These are phyloP conservation scores for Lathyrus tuberosus DNA, from an alignment of 306 rosid species.

Conservation along the genomic window DNA sequence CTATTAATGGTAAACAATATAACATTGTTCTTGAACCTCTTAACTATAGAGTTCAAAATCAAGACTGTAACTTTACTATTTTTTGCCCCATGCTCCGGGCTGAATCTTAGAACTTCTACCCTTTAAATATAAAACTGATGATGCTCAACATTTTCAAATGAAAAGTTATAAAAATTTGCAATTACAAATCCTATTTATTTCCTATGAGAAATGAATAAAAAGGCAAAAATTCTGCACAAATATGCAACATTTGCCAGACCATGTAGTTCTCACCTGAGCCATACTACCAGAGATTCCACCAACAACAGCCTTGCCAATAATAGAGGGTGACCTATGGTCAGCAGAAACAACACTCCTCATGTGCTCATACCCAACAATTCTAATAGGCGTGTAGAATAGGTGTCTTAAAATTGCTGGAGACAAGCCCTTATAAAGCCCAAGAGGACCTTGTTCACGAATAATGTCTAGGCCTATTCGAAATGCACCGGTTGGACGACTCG, in stretches of 20 bases:
- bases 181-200: conserved; percentile 18
- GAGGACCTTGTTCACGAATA: conserved; percentile 61
- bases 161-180: conserved; percentile 15
- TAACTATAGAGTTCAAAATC: neutral
- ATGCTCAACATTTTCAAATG: conserved; percentile 13
- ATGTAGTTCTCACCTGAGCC: conserved; percentile 71
- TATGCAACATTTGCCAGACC: conserved; percentile 7
- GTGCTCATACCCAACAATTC: conserved; percentile 78
- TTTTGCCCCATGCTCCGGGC: neutral
- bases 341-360: conserved; percentile 49
- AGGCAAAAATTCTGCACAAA: conserved; percentile 8
- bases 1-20: conserved; percentile 46
- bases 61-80: neutral
- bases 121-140: conserved; percentile 11
- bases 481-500: conserved; percentile 53
- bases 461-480: conserved; percentile 61
- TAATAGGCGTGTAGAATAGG: conserved; percentile 75
- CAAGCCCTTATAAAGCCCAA: conserved; percentile 77
- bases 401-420: conserved; percentile 85
- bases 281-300: conserved; percentile 79
- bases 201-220: neutral
- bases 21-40: neutral
- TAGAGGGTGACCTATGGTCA: conserved; percentile 55
- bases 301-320: conserved; percentile 58
- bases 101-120: neutral